Base-by-base conservation (phyloP, 306 rosid genomes). In the Aeschynomene evenia region DNA sequence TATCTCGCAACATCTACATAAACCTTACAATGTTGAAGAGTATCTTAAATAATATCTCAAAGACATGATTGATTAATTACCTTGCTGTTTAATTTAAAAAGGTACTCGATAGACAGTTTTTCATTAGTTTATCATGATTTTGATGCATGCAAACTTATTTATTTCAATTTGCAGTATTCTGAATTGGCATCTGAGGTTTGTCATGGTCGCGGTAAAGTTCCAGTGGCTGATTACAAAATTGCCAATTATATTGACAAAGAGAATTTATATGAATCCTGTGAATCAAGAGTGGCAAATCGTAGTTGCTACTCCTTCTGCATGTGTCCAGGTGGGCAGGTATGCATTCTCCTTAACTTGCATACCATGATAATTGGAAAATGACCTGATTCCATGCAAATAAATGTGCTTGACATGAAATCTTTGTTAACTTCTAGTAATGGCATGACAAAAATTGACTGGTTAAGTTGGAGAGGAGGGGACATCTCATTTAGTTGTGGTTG, bases 291-390 rank as follows among this genome's bases (percentile, higher is more conserved):
- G 63, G 75, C 77, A 58, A 77, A 65, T 72, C 90, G 88, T 50
- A 84, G 90, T 76, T 94, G 98, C 82, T 94, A 94, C 77, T 94
- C 98, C 59, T 94, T 94, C 75, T 94, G 98, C 72, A 94, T 90
- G 98, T 94, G 98, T 79, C 98, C 98, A 13, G 98, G 98, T 77
- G 98, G 98, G 62, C 98, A 94, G 96, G 98, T 90, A 73, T 40
- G 45, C 76, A 50, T 76, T 71, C 62, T 77, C 37, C 53, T 62
- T 65, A 10, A 69, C 48, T 40, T 64, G 48, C 60, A 20, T 42
- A 63, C 59, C 69, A 70, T 68, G 56, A 62, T 73, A 53, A 20
- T 78, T 59, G 34, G 60, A 72, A 63, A 39, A 37, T 49, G 59
- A 48, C 4, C 50, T 19, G 63, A 40, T 45, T 53, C 70, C 23